phyloP scores from a whole-genome alignment of 2,329 filamentous ascomycete species.

The Pseudogymnoascus sp. region DNA sequence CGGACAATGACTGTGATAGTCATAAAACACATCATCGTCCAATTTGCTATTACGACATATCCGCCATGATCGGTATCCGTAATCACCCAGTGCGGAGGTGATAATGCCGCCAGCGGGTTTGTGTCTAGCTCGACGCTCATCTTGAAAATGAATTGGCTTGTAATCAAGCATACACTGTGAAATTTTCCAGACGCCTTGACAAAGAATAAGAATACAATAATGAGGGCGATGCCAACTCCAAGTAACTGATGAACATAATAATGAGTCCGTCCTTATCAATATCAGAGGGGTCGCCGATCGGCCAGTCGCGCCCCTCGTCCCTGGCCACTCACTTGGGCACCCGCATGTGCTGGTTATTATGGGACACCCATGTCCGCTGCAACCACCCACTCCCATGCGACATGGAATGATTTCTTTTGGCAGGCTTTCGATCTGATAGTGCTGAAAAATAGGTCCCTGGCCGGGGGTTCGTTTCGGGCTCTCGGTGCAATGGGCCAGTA shows the following conservation, averaged over 20 bases:
- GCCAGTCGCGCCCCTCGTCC: not conserved
- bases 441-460: not conserved
- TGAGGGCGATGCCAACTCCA: not conserved
- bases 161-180: not conserved
- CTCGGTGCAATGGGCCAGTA: not conserved
- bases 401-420: slow-evolving; percentile 1
- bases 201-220: not conserved
- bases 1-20: not conserved
- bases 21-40: slow-evolving; percentile 8
- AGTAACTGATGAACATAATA: not conserved
- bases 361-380: not conserved
- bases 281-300: not conserved
- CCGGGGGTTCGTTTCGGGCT: not conserved
- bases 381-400: not conserved
- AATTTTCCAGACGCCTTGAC: not conserved
- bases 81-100: slow-evolving; percentile 2
- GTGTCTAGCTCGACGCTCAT: not conserved
- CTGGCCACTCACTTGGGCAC: not conserved
- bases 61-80: not conserved
- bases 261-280: not conserved
- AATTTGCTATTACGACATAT: slow-evolving; percentile 3
- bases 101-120: slow-evolving; percentile 2
- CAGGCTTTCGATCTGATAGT: not conserved
- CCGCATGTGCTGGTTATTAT: not conserved
- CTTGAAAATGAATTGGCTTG: not conserved